Base-by-base conservation (phyloP, 495 filamentous ascomycete species). In the Penicillium fimorum region DNA sequence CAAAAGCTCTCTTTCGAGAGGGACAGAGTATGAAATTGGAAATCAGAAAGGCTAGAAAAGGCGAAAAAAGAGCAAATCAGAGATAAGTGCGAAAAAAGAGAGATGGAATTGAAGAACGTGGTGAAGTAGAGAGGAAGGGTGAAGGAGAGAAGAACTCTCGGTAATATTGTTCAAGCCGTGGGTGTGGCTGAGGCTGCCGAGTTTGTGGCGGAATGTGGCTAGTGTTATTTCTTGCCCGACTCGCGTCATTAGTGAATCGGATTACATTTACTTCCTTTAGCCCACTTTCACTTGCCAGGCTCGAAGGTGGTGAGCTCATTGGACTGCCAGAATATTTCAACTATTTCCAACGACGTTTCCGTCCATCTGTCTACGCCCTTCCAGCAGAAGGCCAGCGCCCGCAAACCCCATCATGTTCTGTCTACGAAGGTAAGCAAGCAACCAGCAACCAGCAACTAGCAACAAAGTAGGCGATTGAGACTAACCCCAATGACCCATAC, bases 401-500 rank as follows among this genome's bases (percentile, higher is more conserved):
- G 37, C 44, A 54, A 51, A n/a, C 33, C 53, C 35, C 48, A 48
- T 53, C 58, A 92, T 94, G 90, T 94, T 92, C 65, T 94, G 90
- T 76, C 81, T 94, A 32, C 79, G 89, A 66, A 92, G 88, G 88
- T 90, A 73, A 63, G 27, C 35, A 50, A 17, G 4, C 24, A 27
- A 6, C 7, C 1, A 46, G n/a, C 15, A n/a, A 25, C 32, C 8
- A 46, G n/a, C 15, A n/a, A 25, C 32, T 4, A 25, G 33, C 22
- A 11, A 10, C 35, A 47, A 47, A 12, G 42, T 2, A 18, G 10
- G 5, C 12, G 45, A 25, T 25, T 54, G 5, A 53, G 24, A 43
- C 52, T 15, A 27, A 47, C 38, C 44, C 30, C 9, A 17, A 46
- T 38, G 12, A 82, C 80, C 22, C 17, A 8, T 84, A 85, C 50